Base-by-base conservation (phyloP, 495 filamentous ascomycete species). In the Talaromyces nanjingensis region DNA sequence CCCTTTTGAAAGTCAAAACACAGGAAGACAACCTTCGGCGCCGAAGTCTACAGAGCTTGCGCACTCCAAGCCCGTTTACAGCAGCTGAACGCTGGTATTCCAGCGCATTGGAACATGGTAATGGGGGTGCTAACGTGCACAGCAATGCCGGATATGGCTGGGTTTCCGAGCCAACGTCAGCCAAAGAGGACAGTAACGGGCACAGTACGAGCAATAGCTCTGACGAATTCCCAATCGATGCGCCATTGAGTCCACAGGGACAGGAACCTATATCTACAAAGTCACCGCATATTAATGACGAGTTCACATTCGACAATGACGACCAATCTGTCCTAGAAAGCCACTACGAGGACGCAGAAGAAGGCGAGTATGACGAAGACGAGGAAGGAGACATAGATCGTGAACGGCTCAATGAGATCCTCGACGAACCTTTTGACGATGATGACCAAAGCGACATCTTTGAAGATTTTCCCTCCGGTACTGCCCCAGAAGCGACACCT, bases 21-120 rank as follows among this genome's bases (percentile, higher is more conserved):
- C 85, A 90, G 57, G 90, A 90, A 65, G 94, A 97, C 68, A 90
- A 83, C 65, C 74, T 96, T 65, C 89, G 90, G 65, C 83, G 94
- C 52, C 86, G 89, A 57, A 97, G 93, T 71, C 70, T 96, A 60
- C 91, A 93, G 66, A 93, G 85, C 73, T 75, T 97, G 64, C 85
- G 92, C 11, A 91, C 90, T 6, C 89, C 91, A 3, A 96, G 91
- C 70, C 91, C 92, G 2, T 89, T 96, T 67, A 93, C 87, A 1
- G 87, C 89, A 57, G 86, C 91, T 42, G 89, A 90, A 56, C 83
- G 86, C 59, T 92, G 89, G 87, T 91, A 90, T 72, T 78, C 81
- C 22, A 84, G 84, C 63, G 73, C 81, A 0, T 69, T 82, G 65
- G 78, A 79, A 16, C 73, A 76, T 66, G 69, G 67, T 59, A 71